Evolutionary conservation across 2,329 filamentous ascomycete genomes (phyloP).

Genomic region (Penicillium sp.): DNA sequence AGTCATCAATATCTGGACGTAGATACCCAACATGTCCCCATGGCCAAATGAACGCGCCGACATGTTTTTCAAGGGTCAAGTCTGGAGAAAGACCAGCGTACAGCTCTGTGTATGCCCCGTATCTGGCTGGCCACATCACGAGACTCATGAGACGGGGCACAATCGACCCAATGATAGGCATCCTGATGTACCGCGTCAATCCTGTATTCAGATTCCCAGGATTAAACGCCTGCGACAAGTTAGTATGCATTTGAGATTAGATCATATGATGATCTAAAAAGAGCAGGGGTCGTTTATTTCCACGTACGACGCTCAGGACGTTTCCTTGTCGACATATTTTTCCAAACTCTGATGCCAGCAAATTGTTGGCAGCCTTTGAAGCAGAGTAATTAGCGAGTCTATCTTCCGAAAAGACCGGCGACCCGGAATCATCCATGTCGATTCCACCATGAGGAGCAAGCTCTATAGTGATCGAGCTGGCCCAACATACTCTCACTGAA

Average conservation of each 20-base stretch:
- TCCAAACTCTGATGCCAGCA: slow-evolving; percentile 5
- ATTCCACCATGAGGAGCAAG: slow-evolving; percentile 10
- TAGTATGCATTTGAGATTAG: background rate
- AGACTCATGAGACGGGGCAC: background rate
- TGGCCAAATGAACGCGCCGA: slow-evolving; percentile 3
- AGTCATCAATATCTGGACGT: background rate
- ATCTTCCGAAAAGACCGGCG: background rate
- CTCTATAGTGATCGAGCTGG: slow-evolving; percentile 32
- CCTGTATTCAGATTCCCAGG: background rate
- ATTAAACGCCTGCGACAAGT: background rate
- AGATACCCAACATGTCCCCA: background rate
- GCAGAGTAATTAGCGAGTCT: background rate
- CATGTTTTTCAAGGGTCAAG: slow-evolving; percentile 3
- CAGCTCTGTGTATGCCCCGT: slow-evolving; percentile 28
- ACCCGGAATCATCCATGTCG: background rate
- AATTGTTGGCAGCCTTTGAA: slow-evolving; percentile 15
- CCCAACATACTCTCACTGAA: slow-evolving; percentile 39
- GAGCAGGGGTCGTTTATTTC: background rate
- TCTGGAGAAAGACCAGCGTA: slow-evolving; percentile 13
- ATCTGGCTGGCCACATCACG: slow-evolving; percentile 5
- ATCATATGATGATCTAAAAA: background rate
- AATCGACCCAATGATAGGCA: background rate
- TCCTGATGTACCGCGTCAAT: background rate
- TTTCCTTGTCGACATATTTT: background rate
- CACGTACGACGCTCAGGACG: background rate